phyloP scores from a whole-genome alignment of 2,329 filamentous ascomycete genomes.

The Pseudogymnoascus sp. region DNA sequence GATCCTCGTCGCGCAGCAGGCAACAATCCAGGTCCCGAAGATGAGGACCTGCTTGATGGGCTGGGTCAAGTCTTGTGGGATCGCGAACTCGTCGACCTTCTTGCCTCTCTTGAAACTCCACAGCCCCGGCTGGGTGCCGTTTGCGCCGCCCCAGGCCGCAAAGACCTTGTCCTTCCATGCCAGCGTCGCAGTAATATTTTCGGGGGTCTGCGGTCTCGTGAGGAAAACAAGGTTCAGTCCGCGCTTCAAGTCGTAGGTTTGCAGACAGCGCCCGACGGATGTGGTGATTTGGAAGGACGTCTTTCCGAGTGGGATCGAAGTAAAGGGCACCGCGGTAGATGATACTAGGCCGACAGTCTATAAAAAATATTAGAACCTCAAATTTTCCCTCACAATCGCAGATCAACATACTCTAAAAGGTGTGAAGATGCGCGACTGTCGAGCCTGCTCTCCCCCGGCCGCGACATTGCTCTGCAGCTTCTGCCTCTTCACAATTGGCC shows the following conservation, averaged over 20 bases:
- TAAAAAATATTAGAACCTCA: slow-evolving; percentile 19
- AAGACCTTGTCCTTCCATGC: slow-evolving; percentile 84
- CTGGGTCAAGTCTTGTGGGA: slow-evolving; percentile 59
- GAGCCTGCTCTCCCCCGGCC: slow-evolving; percentile 34
- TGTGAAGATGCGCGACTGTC: slow-evolving; percentile 77
- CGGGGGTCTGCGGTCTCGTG: slow-evolving; percentile 81
- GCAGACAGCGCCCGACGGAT: slow-evolving; percentile 79
- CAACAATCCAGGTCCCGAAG: slow-evolving; percentile 89
- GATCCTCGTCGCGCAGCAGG: slow-evolving; percentile 66
- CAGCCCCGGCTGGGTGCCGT: slow-evolving; percentile 53
- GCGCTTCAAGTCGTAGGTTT: slow-evolving; percentile 90
- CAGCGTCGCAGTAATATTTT: slow-evolving; percentile 75
- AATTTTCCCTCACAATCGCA: not conserved
- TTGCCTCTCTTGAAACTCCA: slow-evolving; percentile 93
- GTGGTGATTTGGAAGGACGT: slow-evolving; percentile 97
- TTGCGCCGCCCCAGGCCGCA: slow-evolving; percentile 75
- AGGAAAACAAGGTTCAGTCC: slow-evolving; percentile 92
- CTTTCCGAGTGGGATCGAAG: slow-evolving; percentile 80
- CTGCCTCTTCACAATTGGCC: slow-evolving; percentile 69
- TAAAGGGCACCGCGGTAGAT: slow-evolving; percentile 83
- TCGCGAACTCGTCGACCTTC: slow-evolving; percentile 67
- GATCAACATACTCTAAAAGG: slow-evolving; percentile 70
- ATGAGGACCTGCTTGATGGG: slow-evolving; percentile 72
- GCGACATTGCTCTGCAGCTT: slow-evolving; percentile 47
- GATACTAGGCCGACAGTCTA: slow-evolving; percentile 92